phyloP scores from a whole-genome alignment of 805 yeast genomes.

The Peterozyma toletana region DNA sequence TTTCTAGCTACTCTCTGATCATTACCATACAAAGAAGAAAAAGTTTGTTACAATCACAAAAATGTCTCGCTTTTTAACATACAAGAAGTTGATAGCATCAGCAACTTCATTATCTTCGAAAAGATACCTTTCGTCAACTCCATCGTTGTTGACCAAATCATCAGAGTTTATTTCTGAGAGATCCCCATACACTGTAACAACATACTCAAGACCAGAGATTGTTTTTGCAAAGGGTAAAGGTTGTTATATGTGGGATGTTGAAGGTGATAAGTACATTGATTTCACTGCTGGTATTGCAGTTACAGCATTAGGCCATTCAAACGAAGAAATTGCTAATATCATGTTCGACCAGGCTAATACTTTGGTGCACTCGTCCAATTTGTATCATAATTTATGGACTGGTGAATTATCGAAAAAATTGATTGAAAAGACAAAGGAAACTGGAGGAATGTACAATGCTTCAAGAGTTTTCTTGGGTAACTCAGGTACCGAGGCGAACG shows the following conservation, averaged over 20 bases:
- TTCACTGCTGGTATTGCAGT: constrained; percentile 97
- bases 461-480: constrained; percentile 60
- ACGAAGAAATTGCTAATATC: constrained; percentile 67
- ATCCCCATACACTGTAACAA: constrained; percentile 58
- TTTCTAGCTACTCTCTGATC: no score
- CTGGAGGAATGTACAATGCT: constrained; percentile 81
- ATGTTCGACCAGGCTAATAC: constrained; percentile 64
- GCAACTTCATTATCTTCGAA: not conserved
- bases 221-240: constrained; percentile 80
- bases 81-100: no score
- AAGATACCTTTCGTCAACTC: constrained; percentile 7
- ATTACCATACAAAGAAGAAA: no score
- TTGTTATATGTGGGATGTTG: constrained; percentile 72
- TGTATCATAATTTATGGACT: constrained; percentile 80
- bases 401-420: constrained; percentile 69
- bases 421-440: constrained; percentile 56
- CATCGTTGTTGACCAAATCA: constrained; percentile 17
- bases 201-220: constrained; percentile 73
- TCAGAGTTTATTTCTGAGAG: constrained; percentile 32
- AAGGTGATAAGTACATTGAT: constrained; percentile 74
- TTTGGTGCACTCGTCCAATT: constrained; percentile 77
- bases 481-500: constrained; percentile 56
- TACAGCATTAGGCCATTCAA: constrained; percentile 86
- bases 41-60: no score
- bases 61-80: no score